These are phyloP conservation scores for Yarrowia galli DNA, from an alignment of 1,139 yeast genomes.

Conservation along the genomic window DNA sequence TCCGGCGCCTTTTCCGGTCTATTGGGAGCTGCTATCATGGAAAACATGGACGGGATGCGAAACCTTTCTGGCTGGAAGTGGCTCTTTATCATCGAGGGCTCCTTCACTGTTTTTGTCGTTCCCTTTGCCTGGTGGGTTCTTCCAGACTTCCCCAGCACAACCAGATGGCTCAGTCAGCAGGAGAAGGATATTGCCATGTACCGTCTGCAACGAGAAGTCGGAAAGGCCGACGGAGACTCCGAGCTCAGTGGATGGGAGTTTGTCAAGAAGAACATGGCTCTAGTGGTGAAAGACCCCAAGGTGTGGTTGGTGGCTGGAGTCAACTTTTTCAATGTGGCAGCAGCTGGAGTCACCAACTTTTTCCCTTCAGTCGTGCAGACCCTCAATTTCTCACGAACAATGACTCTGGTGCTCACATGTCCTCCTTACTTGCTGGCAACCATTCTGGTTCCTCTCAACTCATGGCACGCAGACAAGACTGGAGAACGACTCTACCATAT, in stretches of 20 bases:
- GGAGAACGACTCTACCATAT: slow-evolving; percentile 63
- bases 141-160: slow-evolving; percentile 58
- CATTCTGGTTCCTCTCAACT: slow-evolving; percentile 63
- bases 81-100: slow-evolving; percentile 53
- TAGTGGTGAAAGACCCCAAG: slow-evolving; percentile 56
- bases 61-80: slow-evolving; percentile 53
- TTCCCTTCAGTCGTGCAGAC: slow-evolving; percentile 69
- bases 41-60: slow-evolving; percentile 47
- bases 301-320: slow-evolving; percentile 59
- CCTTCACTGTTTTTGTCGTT: slow-evolving; percentile 46
- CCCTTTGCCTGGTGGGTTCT: slow-evolving; percentile 43
- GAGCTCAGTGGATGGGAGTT: slow-evolving; percentile 3
- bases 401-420: slow-evolving; percentile 49
- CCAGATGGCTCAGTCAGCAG: slow-evolving; percentile 48
- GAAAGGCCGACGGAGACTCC: slow-evolving; percentile 13
- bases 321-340: slow-evolving; percentile 62
- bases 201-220: slow-evolving; percentile 39
- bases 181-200: slow-evolving; percentile 43
- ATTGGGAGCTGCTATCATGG: slow-evolving; percentile 52
- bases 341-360: slow-evolving; percentile 65
- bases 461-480: slow-evolving; percentile 64
- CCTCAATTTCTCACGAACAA: slow-evolving; percentile 58
- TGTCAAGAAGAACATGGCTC: slow-evolving; percentile 14
- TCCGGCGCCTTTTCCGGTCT: slow-evolving; percentile 52
- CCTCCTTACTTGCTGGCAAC: slow-evolving; percentile 59